Percentiles rank a stretch among this genome's conserved stretches.
Evolutionary conservation across 352 stramenopile species (phyloP).

Genomic region (Phytophthora aleatoria): DNA sequence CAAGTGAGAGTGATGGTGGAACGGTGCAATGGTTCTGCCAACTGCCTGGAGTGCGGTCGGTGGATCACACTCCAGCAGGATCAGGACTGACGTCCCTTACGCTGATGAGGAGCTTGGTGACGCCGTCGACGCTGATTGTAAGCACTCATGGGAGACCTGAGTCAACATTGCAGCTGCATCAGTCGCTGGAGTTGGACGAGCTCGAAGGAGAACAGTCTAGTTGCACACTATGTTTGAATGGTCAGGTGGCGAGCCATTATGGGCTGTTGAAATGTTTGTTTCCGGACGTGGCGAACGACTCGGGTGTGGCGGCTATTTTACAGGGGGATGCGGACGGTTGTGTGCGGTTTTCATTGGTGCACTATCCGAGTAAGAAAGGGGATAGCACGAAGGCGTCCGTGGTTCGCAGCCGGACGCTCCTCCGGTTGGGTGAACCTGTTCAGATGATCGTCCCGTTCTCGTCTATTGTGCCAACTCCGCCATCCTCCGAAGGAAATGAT

Average conservation of each 20-base stretch:
- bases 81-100: constrained; percentile 23
- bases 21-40: constrained; percentile 27
- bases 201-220: constrained; percentile 77
- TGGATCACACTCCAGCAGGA: constrained; percentile 24
- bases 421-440: constrained; percentile 39
- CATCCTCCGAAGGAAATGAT: background rate
- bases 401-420: constrained; percentile 19
- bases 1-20: background rate
- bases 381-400: constrained; percentile 16
- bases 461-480: background rate
- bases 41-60: constrained; percentile 48
- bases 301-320: constrained; percentile 38
- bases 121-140: constrained; percentile 55
- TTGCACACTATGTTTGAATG: constrained; percentile 33
- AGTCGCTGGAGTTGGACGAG: constrained; percentile 43
- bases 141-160: constrained; percentile 2
- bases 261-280: constrained; percentile 40
- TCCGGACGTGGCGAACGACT: constrained; percentile 2
- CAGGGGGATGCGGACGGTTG: constrained; percentile 64
- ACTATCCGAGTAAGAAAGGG: constrained; percentile 7
- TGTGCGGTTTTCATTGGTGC: constrained; percentile 45
- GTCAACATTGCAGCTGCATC: constrained; percentile 6
- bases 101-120: constrained; percentile 56
- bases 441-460: constrained; percentile 41
- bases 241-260: constrained; percentile 9